Base-by-base conservation (phyloP, 202 grass and related monocot genomes). In the Schoenoplectus tabernaemontani region DNA sequence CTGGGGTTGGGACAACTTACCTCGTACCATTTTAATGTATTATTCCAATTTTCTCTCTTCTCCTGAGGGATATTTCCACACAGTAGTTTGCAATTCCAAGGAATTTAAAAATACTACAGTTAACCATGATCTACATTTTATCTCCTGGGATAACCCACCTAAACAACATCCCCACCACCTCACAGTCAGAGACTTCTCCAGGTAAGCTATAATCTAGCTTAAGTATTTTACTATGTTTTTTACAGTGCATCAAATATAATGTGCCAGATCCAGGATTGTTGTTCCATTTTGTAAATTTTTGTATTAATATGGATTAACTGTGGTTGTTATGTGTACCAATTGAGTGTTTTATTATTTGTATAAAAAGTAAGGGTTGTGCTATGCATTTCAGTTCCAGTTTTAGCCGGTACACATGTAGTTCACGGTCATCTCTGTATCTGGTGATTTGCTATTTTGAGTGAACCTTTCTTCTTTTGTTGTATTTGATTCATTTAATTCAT, bases 1-100 rank as follows among this genome's bases (percentile, higher is more conserved):
- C 51, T 96, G 90, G 93, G 93, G 93, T 0, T 96, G 90, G 90
- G 93, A 96, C 77, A 96, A 96, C 84, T 87, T 96, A 6, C 93
- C 93, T 2, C 87, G 93, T 12, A 93, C 89, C 4, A 79, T 92
- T 24, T 88, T 96, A 66, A 88, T 96, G 93, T 96, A 96, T 82
- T 90, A 96, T 81, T 87, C 93, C 28, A 96, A 96, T 77, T 96
- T 96, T 84, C 85, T 96, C 82, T 96, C 93, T 3, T 92, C 93
- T 0, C 93, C 93, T 30, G 93, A 96, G 77, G 87, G 93, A 5
- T 96, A 96, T 83, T 96, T 96, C 87, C 92, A 96, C 83, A 96
- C 92, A 0, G 92, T 96, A 26, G 78, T 82, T 39, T 96, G 93
- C 89, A 96, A 96, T 82, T 90, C 93, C 23, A 86, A 43, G 7